Base-by-base conservation (phyloP, 164 flowering plant genomes). In the Magnolia kwangsiensis region DNA sequence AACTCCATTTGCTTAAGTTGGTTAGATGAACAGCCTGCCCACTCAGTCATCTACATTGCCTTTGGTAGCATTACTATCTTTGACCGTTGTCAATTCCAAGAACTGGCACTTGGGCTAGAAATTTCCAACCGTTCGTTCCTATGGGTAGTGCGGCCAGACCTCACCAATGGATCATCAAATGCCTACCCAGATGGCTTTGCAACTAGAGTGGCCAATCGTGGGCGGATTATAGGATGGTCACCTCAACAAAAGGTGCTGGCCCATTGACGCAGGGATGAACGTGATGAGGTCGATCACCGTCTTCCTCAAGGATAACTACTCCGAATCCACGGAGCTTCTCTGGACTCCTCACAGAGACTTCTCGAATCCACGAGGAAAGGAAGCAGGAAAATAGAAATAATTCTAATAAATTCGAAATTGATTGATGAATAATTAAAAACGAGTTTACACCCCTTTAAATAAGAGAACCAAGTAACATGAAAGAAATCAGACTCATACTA, bases 31-130 rank as follows among this genome's bases (percentile, higher is more conserved):
- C 84, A 86, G 18, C 79, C 81, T 7, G 50, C 10, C 2, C 19
- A 51, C 0, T 86, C 86, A 3, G 86, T 81, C 69, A 73, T 86
- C 1, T 84, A 84, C 51, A 75, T 84, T 45, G 79, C 88, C n/a
- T 81, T 83, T 61, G 88, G 88, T 2, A 87, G 86, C 82, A 50
- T 55, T 76, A 59, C 84, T 0, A 21, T 74, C 21, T 51, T 83
- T 10, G 49, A 72, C 65, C 72, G 79, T 63, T 21, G 3, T 7
- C 87, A 86, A 58, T 69, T 83, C 23, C 76, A 79, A 7, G 89
- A 86, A 55, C 72, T 86, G 3, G 85, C 87, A 51, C 71, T 77
- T 2, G 87, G 80, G 7, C 80, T 84, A 4, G 83, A 83, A 50
- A 77, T 72, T 1, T 16, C 65, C 1, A 72, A 74, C 2, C 55